phyloP scores from a whole-genome alignment of 2,329 filamentous ascomycete species.

The Trematosphaeria pertusa region DNA sequence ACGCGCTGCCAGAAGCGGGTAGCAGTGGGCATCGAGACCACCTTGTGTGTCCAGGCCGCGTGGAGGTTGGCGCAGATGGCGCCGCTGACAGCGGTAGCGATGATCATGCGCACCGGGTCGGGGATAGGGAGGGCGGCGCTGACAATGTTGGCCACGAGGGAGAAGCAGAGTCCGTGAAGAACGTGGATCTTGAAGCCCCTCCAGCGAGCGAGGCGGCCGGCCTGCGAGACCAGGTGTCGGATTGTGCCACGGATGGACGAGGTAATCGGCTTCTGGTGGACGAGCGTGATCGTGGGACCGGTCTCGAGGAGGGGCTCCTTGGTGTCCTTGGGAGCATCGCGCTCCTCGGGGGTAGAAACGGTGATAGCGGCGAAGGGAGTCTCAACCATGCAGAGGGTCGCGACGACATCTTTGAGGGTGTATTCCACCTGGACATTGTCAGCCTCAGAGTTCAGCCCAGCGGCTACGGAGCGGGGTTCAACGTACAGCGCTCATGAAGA shows the following conservation, averaged over 20 bases:
- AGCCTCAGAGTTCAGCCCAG: too few relatives aligned
- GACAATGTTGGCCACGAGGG: conserved; percentile 55
- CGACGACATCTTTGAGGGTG: conserved; percentile 65
- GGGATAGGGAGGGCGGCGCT: conserved; percentile 45
- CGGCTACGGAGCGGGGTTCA: too few relatives aligned
- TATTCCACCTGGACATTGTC: conserved; percentile 52
- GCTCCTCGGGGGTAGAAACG: conserved; percentile 57
- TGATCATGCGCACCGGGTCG: conserved; percentile 54
- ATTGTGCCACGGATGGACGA: conserved; percentile 65
- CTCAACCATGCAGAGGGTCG: conserved; percentile 70
- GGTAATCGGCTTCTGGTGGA: conserved; percentile 66
- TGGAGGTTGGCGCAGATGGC: conserved; percentile 71
- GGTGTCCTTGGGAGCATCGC: conserved; percentile 48
- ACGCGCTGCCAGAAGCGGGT: conserved; percentile 71
- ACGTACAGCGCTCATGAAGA: conserved; percentile 52
- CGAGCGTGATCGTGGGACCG: conserved; percentile 49
- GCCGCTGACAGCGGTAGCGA: conserved; percentile 64
- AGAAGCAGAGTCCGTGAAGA: conserved; percentile 37
- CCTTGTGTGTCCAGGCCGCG: conserved; percentile 83
- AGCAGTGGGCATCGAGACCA: conserved; percentile 74
- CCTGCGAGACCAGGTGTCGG: conserved; percentile 66
- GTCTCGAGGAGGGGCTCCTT: conserved; percentile 49
- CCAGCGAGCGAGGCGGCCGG: conserved; percentile 71
- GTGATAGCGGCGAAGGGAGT: conserved; percentile 61
- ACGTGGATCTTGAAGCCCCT: conserved; percentile 67